Base-by-base conservation (phyloP, 1,139 yeast genomes). In the Pichia sp. region DNA sequence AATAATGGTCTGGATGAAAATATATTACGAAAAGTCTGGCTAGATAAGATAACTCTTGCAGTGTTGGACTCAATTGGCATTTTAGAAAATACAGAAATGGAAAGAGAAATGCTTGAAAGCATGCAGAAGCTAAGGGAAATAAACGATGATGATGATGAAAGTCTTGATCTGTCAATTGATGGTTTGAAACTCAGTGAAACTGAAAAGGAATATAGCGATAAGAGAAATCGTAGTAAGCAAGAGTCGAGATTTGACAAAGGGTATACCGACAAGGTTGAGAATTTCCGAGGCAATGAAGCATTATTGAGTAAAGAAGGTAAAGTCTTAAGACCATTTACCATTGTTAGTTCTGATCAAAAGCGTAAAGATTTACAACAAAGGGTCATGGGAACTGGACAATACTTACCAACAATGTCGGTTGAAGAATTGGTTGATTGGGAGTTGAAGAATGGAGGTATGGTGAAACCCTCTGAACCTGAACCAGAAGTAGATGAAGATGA, bases 301-400 rank as follows among this genome's bases (percentile, higher is more conserved):
- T 62, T 83, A 34, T 52, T 85, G 4, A 75, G 83, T 1, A 75
- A 75, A 52, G 77, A 76, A 43, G 97, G 97, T 3, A 84, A 81
- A 60, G 82, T 88, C 2, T 64, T 86, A 37, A 76, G 85, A 52
- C 97, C 97, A 6, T 92, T 92, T 62, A 85, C 94, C 0, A 74
- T 92, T 32, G 78, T 87, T 5, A 34, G 36, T n/a, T 44, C 50
- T 1, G 41, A 50, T 32, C 44, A 46, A 28, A 42, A 54, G 11
- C 71, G 85, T 44, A 75, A 79, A 29, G 76, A 80, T 39, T 55
- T 86, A 27, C 70, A 73, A 47, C 66, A 70, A 29, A 77, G 80
- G 54, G 96, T 90, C 0, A 80, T 77, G 58, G 97, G 97, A 1
- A 86, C 95, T 2, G 98, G 97, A 0, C 97, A 92, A 63, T 80